Base-by-base conservation (phyloP, 306 rosid species). In the Cicer chorassanicum region DNA sequence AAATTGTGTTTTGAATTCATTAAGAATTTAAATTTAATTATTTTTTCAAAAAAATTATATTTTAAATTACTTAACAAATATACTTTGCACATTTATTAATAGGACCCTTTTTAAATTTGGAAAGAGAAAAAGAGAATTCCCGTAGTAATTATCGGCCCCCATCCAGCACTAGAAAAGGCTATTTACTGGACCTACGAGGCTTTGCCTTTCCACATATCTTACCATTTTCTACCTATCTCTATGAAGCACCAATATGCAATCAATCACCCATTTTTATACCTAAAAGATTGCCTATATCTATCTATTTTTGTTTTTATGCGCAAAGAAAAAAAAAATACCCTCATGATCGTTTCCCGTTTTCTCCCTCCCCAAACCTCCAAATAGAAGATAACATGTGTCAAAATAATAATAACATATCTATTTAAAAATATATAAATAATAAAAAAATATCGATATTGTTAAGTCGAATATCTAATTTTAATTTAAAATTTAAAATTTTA, bases 191-290 rank as follows among this genome's bases (percentile, higher is more conserved):
- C 78, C 65, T 53, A 38, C 62, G 43, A 68, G 21, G 49, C 7
- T 51, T 53, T 1, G 9, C 9, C 70, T 43, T 65, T 18, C 41
- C 15, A 6, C 46, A 53, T 41, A n/a, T 4, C 24, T 65, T 71
- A n/a, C 71, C 40, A 71, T 76, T 55, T 67, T 65, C 6, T 38
- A 15, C 78, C 71, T 19, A 76, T 54, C 81, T 41, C 71, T 76
- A 49, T 14, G 11, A 65, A 43, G 39, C 70, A 65, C 70, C 70
- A 70, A 64, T 64, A 10, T 64, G 1, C 29, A 64, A 48, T 71
- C 53, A 65, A 56, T 65, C 75, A 49, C 79, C 82, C 66, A 15
- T 56, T 82, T 77, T 46, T 21, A 29, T 64, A 36, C 81, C 48
- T 4, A 19, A 36, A 53, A n/a, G 7, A 76, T 56, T 19, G 18